Percentiles rank a stretch among this genome's conserved stretches.
Evolutionary conservation across 192 early-diverging fungal species (phyloP).

Genomic region (Coemansia reversa): DNA sequence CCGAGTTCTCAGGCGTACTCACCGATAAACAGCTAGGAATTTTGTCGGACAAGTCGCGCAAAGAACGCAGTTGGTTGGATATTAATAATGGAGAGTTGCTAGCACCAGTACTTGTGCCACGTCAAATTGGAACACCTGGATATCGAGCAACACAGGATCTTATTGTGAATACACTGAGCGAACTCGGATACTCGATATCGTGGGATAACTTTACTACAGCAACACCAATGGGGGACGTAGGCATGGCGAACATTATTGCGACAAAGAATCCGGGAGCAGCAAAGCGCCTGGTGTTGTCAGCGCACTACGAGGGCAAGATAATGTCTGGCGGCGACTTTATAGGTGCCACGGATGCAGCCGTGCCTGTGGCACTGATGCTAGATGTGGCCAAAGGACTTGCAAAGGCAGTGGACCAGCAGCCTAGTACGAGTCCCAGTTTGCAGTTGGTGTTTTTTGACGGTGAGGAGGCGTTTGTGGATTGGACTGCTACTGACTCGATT

Average conservation of each 20-base stretch:
- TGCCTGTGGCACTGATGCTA: conserved; percentile 86
- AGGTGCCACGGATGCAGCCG: conserved; percentile 90
- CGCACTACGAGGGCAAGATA: conserved; percentile 93
- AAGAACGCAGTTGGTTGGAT: conserved; percentile 36
- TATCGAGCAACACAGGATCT: conserved; percentile 70
- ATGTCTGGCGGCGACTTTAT: conserved; percentile 67
- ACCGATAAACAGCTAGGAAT: conserved; percentile 31
- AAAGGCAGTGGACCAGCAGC: conserved; percentile 54
- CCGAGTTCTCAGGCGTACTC: conserved; percentile 29
- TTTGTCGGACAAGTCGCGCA: conserved; percentile 13
- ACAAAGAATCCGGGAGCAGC: conserved; percentile 78
- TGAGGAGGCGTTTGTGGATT: conserved; percentile 84
- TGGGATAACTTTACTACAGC: conserved; percentile 70
- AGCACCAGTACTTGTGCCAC: conserved; percentile 70
- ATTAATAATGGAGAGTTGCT: conserved; percentile 60
- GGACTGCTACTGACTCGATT: conserved; percentile 78
- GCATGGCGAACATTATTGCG: conserved; percentile 86
- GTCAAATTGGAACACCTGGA: conserved; percentile 75
- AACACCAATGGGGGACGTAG: conserved; percentile 75
- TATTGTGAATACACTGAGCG: conserved; percentile 63
- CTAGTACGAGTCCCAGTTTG: conserved; percentile 58
- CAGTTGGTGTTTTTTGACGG: conserved; percentile 98
- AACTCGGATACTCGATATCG: conserved; percentile 79
- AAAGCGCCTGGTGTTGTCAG: conserved; percentile 78
- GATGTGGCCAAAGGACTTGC: conserved; percentile 77